These are phyloP conservation scores for Elsinoe australis DNA, from an alignment of 2,329 filamentous ascomycete species.

Conservation along the genomic window DNA sequence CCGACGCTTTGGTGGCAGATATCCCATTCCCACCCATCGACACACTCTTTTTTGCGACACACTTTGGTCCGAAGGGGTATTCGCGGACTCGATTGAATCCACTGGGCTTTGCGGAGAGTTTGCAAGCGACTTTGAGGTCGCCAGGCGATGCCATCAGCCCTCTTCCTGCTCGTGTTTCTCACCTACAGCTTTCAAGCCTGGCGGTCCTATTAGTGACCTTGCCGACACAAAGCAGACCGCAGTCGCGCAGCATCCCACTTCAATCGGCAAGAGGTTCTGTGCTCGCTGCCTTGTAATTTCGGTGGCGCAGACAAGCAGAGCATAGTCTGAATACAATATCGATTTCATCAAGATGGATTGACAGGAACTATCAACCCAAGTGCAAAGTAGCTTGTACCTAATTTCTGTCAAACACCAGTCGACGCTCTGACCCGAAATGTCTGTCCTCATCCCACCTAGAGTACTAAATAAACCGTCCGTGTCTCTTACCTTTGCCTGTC, in stretches of 20 bases:
- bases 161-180: background rate
- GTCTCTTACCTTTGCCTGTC: conserved; percentile 11
- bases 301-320: background rate
- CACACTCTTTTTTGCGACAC: background rate
- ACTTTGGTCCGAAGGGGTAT: too few relatives aligned
- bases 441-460: background rate
- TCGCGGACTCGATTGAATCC: too few relatives aligned
- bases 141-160: too few relatives aligned
- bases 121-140: too few relatives aligned
- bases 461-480: conserved; percentile 12
- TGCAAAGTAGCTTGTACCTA: conserved; percentile 3
- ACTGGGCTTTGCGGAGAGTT: too few relatives aligned
- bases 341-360: conserved; percentile 1
- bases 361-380: conserved; percentile 5
- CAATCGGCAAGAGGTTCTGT: background rate
- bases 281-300: background rate
- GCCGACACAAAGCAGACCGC: background rate
- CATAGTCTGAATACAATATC: too few relatives aligned
- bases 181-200: too few relatives aligned
- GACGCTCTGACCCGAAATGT: background rate
- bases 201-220: too few relatives aligned
- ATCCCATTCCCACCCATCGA: background rate
- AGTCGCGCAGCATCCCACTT: conserved; percentile 8
- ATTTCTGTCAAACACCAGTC: conserved; percentile 9
- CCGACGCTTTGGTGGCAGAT: conserved; percentile 7